Evolutionary conservation across 2,329 filamentous ascomycete species (phyloP), one percentile per base, ranked within the genome.

Genomic region (Zymoseptoria crescenta): DNA sequence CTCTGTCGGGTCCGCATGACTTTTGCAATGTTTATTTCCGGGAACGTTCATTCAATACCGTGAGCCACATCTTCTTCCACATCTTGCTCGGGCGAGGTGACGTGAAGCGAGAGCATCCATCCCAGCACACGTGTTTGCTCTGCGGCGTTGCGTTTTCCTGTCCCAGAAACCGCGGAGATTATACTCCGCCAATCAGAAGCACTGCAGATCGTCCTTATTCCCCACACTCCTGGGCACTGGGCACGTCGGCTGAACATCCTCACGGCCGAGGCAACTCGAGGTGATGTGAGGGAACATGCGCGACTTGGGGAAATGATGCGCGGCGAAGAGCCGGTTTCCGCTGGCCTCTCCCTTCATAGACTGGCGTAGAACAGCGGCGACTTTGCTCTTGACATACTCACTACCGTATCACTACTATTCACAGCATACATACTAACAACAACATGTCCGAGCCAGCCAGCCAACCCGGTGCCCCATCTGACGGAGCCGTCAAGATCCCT

Each of bases 371-470:
- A 45, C 35, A 13, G 35, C 35, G 16, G 35, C 35, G n/a, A 16
- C 35, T 45, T 45, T 45, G 35, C 35, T 13, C 35, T 45, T n/a
- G 35, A 16, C 35, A 45, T 45, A 45, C 35, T n/a, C 35, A 45
- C 35, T 13, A 45, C 35, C 16, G 35, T 45, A 45, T 45, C 35
- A 13, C 35, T 45, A 13, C 35, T 45, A 13, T 13, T 45, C 35
- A 13, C 10, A 45, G 35, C 35, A 45, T 5, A n/a, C 51, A 29
- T 24, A 49, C 52, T 49, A 10, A 16, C 19, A n/a, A 29, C 58
- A 62, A 6, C 52, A 76, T 76, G 74, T 73, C 73, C 52, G 73
- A 74, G 61, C 65, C 73, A 54, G 66, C 66, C 13, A 66, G 66
- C 21, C 70, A 75, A 59, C 71, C 72, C 27, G 72, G 72, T 35